Conservation (phyloP, 1,139 yeast genomes). For the Suhomyces wounanorum region DNA sequence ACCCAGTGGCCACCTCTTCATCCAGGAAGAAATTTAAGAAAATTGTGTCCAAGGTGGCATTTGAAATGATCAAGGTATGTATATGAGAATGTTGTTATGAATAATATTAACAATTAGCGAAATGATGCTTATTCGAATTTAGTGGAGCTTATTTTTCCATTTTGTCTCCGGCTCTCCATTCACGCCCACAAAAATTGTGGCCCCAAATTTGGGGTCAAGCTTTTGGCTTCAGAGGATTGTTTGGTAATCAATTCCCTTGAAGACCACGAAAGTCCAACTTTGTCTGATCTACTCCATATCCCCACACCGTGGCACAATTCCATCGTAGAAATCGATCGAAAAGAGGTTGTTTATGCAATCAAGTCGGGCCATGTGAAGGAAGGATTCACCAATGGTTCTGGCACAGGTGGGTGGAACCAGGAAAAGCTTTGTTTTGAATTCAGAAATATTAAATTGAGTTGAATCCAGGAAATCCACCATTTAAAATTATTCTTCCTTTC, state of each 20-base stretch:
- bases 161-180: slow-evolving; percentile 58
- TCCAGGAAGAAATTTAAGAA: slow-evolving; percentile 55
- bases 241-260: slow-evolving; percentile 35
- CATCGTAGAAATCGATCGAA: slow-evolving; percentile 43
- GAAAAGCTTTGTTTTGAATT: slow-evolving; percentile 17
- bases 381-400: slow-evolving; percentile 27
- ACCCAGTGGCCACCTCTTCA: slow-evolving; percentile 36
- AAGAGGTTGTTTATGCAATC: slow-evolving; percentile 28
- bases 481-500: too few relatives aligned
- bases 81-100: not conserved
- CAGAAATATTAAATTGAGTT: slow-evolving; percentile 9
- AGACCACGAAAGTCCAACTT: slow-evolving; percentile 29
- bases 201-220: slow-evolving; percentile 58
- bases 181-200: slow-evolving; percentile 62
- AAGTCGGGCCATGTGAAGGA: slow-evolving; percentile 28
- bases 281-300: slow-evolving; percentile 55
- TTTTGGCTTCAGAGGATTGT: slow-evolving; percentile 48
- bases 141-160: slow-evolving; percentile 60
- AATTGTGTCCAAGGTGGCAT: slow-evolving; percentile 54
- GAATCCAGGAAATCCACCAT: too few relatives aligned
- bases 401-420: slow-evolving; percentile 29
- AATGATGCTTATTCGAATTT: slow-evolving; percentile 66
- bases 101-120: slow-evolving; percentile 29
- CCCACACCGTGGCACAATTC: slow-evolving; percentile 72
- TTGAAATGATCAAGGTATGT: slow-evolving; percentile 56